Evolutionary conservation across 495 filamentous ascomycete species (phyloP).

Genomic region (Tuber magnatum): DNA sequence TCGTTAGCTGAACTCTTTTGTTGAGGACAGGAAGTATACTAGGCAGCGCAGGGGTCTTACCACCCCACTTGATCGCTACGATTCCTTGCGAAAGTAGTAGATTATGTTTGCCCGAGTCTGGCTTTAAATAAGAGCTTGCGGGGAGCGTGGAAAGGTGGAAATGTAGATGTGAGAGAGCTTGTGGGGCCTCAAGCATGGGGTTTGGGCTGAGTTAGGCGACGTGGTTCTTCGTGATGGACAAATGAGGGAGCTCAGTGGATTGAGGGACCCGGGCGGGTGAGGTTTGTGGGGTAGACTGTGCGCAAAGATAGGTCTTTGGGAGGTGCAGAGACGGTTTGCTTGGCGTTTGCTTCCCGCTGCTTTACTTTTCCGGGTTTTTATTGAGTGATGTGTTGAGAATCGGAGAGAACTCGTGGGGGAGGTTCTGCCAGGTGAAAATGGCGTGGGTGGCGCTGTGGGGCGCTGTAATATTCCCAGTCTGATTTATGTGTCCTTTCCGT

Average conservation of each 20-base stretch:
- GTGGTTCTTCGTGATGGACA: background rate
- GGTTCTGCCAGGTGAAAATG: background rate
- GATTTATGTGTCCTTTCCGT: background rate
- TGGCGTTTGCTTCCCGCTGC: background rate
- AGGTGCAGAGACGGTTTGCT: background rate
- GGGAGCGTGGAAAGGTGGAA: background rate
- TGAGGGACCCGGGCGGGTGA: background rate
- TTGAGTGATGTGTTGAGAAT: background rate
- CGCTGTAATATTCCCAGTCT: background rate
- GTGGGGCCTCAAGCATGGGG: background rate
- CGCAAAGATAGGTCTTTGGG: background rate
- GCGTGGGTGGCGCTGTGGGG: background rate
- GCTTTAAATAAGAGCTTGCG: background rate
- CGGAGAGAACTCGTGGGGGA: background rate
- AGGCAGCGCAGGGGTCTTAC: conserved; percentile 6
- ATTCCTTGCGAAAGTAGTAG: background rate
- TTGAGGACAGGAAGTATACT: too few relatives aligned
- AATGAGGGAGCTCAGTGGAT: background rate
- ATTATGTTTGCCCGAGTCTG: background rate
- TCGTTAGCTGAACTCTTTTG: conserved; percentile 3
- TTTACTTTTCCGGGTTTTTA: background rate
- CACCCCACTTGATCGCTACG: conserved; percentile 33
- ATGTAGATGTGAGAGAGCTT: background rate
- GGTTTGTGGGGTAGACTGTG: background rate
- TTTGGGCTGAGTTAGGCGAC: background rate